Evolutionary conservation across 192 early-diverging fungal species (phyloP).

Genomic region (Radiomyces spectabilis): DNA sequence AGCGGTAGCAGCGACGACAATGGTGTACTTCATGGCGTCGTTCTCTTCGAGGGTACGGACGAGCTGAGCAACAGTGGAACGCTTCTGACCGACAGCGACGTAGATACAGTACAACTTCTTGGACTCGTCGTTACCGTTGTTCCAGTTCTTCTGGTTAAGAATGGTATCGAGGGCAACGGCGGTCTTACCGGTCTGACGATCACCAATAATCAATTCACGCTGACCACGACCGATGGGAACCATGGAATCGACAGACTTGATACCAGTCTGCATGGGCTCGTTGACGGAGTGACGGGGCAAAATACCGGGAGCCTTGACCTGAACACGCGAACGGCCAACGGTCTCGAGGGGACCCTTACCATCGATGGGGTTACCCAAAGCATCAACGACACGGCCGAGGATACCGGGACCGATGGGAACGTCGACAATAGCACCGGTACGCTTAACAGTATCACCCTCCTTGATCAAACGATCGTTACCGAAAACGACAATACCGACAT

Average conservation of each 20-base stretch:
- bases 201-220: slow-evolving; percentile 99
- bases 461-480: slow-evolving; percentile 99
- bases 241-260: slow-evolving; percentile 99
- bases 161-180: slow-evolving; percentile 98
- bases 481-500: slow-evolving; percentile 99
- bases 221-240: slow-evolving; percentile 99
- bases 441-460: slow-evolving; percentile 99
- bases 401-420: slow-evolving; percentile 89
- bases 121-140: slow-evolving; percentile 87
- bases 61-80: slow-evolving; percentile 98
- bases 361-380: slow-evolving; percentile 98
- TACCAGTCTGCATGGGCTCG: slow-evolving; percentile 99
- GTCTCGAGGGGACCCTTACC: slow-evolving; percentile 95
- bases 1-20: slow-evolving; percentile 97
- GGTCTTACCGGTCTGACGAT: slow-evolving; percentile 99
- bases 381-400: slow-evolving; percentile 97
- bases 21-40: slow-evolving; percentile 98
- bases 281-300: slow-evolving; percentile 98
- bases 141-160: slow-evolving; percentile 99
- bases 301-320: slow-evolving; percentile 99
- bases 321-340: slow-evolving; percentile 83
- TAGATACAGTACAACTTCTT: slow-evolving; percentile 99
- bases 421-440: slow-evolving; percentile 98
- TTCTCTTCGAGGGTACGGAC: slow-evolving; percentile 97
- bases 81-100: slow-evolving; percentile 98